phyloP scores from a whole-genome alignment of 352 stramenopile species.

The Thalassiosira gravida region DNA sequence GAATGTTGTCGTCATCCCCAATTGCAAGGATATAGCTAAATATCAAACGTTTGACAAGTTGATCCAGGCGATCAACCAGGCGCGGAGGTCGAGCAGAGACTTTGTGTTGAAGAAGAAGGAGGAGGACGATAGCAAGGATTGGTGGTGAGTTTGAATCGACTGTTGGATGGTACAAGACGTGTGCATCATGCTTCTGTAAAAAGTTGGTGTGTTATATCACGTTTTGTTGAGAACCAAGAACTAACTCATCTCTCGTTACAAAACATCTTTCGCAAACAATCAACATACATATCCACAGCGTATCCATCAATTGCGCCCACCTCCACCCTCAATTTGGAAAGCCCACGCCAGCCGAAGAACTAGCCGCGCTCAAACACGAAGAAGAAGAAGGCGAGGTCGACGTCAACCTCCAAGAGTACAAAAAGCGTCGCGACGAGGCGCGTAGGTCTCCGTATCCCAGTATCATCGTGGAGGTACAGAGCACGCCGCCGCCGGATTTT shows the following conservation, averaged over 20 bases:
- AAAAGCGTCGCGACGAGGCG: conserved; percentile 59
- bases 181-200: no score
- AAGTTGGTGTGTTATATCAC: no score
- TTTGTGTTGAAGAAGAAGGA: conserved; percentile 71
- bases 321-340: conserved; percentile 78
- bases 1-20: conserved; percentile 78
- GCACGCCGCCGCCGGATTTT: conserved; percentile 67
- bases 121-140: conserved; percentile 48
- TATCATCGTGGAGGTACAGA: conserved; percentile 76
- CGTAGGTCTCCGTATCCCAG: conserved; percentile 78
- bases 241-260: no score
- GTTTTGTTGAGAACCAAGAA: no score
- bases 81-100: conserved; percentile 64
- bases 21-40: conserved; percentile 55
- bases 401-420: conserved; percentile 74
- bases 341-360: conserved; percentile 64
- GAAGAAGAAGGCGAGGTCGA: conserved; percentile 67
- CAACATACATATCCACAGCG: no score
- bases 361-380: conserved; percentile 68
- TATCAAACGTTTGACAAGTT: conserved; percentile 67
- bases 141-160: conserved; percentile 53
- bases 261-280: no score
- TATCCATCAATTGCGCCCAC: conserved; percentile 81
- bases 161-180: no score
- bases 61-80: conserved; percentile 70